Evolutionary conservation across 148 eudicot species (phyloP), one percentile per base, ranked within the genome.

Genomic region (Nyssa sinensis): DNA sequence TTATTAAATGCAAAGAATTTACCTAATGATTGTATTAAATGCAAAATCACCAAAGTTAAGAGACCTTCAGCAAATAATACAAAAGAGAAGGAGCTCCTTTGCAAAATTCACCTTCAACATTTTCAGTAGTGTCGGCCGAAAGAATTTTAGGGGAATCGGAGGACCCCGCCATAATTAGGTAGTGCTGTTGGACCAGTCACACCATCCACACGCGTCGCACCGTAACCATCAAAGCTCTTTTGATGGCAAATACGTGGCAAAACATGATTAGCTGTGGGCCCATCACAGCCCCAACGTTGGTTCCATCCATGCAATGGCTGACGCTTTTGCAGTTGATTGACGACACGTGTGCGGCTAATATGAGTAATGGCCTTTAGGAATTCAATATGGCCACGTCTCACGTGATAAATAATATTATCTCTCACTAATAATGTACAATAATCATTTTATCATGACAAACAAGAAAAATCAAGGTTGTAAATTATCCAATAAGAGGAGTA

Each of bases 271-370:
- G 80, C 13, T 6, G 10, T 12, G 70, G 77, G 23, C 75, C 75
- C 75, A 69, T 32, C 27, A 62, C 39, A 7, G 13, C 21, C 7
- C 28, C 51, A 3, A 29, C 60, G 37, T 33, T 16, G 25, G 17
- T 28, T 33, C 74, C 23, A 29, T 41, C 73, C 59, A 75, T 68
- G 61, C 58, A 61, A 66, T 0, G 16, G 39, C 72, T 60, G 78
- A 68, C 73, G 57, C 44, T 30, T 4, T 12, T 13, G 28, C 72
- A 58, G n/a, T 44, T 1, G 29, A 62, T 37, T 39, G 37, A 21
- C 24, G 76, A 51, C 85, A 82, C 82, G 77, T 79, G 79, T 66
- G 75, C 82, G 82, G 75, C 28, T n/a, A 37, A 13, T 7, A 1
- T 13, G 16, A 14, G 3, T 49, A 49, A 49, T 55, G 59, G 59